Percentiles rank a stretch among this genome's conserved stretches.
Evolutionary conservation across 768 basidiomycete species (phyloP).

Genomic region (Cytidiella melzeri): DNA sequence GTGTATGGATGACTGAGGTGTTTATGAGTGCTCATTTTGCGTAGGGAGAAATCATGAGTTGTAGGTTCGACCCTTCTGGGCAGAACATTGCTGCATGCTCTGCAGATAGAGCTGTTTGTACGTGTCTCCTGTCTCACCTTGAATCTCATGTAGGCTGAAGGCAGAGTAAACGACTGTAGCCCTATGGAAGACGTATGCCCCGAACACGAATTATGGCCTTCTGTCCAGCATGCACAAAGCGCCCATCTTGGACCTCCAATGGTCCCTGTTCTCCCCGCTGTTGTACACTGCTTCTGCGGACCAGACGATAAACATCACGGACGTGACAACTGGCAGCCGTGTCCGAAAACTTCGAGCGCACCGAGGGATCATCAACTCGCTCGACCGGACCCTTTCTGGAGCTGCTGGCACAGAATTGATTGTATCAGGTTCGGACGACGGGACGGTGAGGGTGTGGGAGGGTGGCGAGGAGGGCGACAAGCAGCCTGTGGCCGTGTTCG

Average conservation of each 20-base stretch:
- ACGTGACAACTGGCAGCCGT: slow-evolving; percentile 80
- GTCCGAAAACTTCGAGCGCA: slow-evolving; percentile 81
- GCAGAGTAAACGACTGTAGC: slow-evolving; percentile 36
- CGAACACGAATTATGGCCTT: slow-evolving; percentile 89
- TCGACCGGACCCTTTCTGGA: slow-evolving; percentile 81
- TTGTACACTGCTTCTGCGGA: slow-evolving; percentile 90
- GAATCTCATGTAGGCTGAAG: neutral
- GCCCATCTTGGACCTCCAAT: slow-evolving; percentile 88
- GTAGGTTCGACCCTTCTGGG: slow-evolving; percentile 91
- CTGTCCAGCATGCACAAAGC: slow-evolving; percentile 82
- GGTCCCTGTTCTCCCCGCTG: slow-evolving; percentile 68
- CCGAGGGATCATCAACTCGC: slow-evolving; percentile 82
- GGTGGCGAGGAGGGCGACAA: slow-evolving; percentile 72
- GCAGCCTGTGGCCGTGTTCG: slow-evolving; percentile 71
- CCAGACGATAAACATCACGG: slow-evolving; percentile 69
- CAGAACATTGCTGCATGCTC: slow-evolving; percentile 92
- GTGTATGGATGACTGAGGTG: neutral
- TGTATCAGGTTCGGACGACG: slow-evolving; percentile 88
- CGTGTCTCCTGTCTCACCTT: slow-evolving; percentile 27
- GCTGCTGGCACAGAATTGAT: slow-evolving; percentile 83
- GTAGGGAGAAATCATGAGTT: slow-evolving; percentile 82
- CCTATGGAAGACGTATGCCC: slow-evolving; percentile 86
- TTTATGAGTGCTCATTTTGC: slow-evolving; percentile 7
- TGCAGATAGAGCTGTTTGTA: slow-evolving; percentile 85
- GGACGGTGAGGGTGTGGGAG: slow-evolving; percentile 88